Evolutionary conservation across 1,284 basidiomycete species (phyloP).

Genomic region (Meira nashicola): DNA sequence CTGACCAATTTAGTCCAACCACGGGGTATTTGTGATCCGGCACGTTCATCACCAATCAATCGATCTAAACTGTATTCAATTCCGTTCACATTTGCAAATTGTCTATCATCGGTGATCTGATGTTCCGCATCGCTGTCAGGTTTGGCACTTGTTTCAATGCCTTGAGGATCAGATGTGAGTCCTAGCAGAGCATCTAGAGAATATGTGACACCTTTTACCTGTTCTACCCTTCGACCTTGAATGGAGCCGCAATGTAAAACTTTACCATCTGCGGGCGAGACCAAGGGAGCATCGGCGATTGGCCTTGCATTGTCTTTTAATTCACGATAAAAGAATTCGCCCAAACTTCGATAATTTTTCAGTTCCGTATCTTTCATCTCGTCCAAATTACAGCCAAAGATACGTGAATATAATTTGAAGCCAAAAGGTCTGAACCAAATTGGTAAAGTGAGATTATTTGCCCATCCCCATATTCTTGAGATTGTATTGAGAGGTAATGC

Average conservation of each 20-base stretch:
- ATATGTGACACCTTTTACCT: constrained; percentile 95
- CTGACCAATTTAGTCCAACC: constrained; percentile 9
- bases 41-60: constrained; percentile 55
- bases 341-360: constrained; percentile 71
- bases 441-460: constrained; percentile 76
- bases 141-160: constrained; percentile 23
- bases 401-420: constrained; percentile 74
- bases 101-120: constrained; percentile 69
- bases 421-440: constrained; percentile 89
- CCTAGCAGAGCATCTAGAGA: constrained; percentile 81
- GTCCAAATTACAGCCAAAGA: constrained; percentile 89
- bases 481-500: constrained; percentile 89
- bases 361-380: constrained; percentile 81
- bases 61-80: constrained; percentile 89
- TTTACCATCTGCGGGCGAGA: constrained; percentile 88
- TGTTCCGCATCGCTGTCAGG: constrained; percentile 45
- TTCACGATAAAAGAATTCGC: constrained; percentile 90
- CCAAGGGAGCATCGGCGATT: constrained; percentile 69
- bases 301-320: constrained; percentile 77
- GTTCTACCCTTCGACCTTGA: constrained; percentile 74
- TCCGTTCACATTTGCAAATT: constrained; percentile 94
- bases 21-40: constrained; percentile 4
- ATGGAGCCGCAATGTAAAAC: constrained; percentile 90
- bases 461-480: constrained; percentile 90
- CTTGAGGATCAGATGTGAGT: constrained; percentile 27